Conservation (phyloP, 2,329 filamentous ascomycete species). For the Acarospora socialis region DNA sequence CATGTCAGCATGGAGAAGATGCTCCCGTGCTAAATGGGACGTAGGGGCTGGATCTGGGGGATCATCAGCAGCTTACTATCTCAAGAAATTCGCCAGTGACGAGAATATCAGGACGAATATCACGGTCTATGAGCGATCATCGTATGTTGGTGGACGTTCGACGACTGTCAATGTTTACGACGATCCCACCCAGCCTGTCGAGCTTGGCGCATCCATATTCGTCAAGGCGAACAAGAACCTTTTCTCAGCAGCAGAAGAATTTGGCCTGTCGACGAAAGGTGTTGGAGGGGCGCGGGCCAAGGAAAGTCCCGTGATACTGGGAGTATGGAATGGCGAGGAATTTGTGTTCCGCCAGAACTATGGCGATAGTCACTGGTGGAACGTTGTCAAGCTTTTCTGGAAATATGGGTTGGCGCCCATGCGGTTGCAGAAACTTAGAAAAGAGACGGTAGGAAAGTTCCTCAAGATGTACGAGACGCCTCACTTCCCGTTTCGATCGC, state of each 20-base stretch:
- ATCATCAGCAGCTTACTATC: slow-evolving; percentile 71
- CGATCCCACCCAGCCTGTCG: slow-evolving; percentile 53
- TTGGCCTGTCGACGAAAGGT: slow-evolving; percentile 49
- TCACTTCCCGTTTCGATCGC: slow-evolving; percentile 67
- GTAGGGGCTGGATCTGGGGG: slow-evolving; percentile 80
- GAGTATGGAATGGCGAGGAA: slow-evolving; percentile 67
- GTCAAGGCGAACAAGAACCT: slow-evolving; percentile 74
- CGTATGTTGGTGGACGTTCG: slow-evolving; percentile 69
- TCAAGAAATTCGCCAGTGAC: slow-evolving; percentile 55
- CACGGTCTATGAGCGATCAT: slow-evolving; percentile 71
- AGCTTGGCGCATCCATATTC: slow-evolving; percentile 87
- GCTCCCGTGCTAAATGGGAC: background rate
- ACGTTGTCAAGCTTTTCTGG: slow-evolving; percentile 65
- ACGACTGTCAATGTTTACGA: slow-evolving; percentile 69
- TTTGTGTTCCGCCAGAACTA: slow-evolving; percentile 56
- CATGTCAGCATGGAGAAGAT: background rate
- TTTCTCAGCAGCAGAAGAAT: slow-evolving; percentile 53
- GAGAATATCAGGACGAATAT: slow-evolving; percentile 54
- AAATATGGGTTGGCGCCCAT: slow-evolving; percentile 71
- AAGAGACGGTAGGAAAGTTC: slow-evolving; percentile 56
- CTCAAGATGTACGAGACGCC: slow-evolving; percentile 66
- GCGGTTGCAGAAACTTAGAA: slow-evolving; percentile 57
- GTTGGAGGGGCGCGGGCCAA: slow-evolving; percentile 33
- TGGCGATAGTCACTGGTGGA: slow-evolving; percentile 56
- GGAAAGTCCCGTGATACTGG: slow-evolving; percentile 40